These are phyloP conservation scores for Aspergillus piperis DNA, from an alignment of 2,329 filamentous ascomycete genomes.

Conservation along the genomic window DNA sequence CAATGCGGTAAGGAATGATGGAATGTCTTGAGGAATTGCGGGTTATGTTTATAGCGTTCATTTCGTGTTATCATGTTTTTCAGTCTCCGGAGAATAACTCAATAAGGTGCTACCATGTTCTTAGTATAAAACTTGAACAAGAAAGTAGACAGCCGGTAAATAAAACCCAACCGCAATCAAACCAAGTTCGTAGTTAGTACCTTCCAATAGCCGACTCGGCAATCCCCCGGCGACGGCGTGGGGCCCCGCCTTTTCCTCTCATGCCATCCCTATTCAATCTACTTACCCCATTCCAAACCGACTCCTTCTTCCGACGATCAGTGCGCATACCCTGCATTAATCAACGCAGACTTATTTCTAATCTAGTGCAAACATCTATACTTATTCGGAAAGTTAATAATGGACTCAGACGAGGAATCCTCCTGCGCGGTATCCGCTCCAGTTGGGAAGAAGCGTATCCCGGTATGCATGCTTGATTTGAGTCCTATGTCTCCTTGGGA, in stretches of 20 bases:
- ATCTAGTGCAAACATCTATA: no score
- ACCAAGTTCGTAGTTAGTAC: no score
- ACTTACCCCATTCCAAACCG: not conserved
- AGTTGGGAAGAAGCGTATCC: slow-evolving; percentile 39
- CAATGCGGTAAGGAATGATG: no score
- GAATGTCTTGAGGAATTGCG: not conserved
- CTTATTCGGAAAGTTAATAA: slow-evolving; percentile 4
- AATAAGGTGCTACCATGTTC: no score
- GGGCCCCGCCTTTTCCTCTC: not conserved
- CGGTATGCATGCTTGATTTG: slow-evolving; percentile 23
- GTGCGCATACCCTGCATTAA: not conserved
- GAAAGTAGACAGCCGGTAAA: no score
- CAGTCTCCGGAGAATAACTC: no score
- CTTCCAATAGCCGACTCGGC: not conserved
- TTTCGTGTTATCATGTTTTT: no score
- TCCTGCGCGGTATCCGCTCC: slow-evolving; percentile 25
- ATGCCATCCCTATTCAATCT: not conserved
- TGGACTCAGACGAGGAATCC: slow-evolving; percentile 25
- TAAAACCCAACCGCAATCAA: no score
- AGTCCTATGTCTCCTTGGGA: no score
- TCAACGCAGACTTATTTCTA: no score
- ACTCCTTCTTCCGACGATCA: not conserved
- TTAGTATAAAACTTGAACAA: no score
- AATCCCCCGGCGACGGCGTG: not conserved
- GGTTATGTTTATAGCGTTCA: not conserved